Evolutionary conservation across 1,284 basidiomycete species (phyloP).

Genomic region (Microbotryum saponariae): DNA sequence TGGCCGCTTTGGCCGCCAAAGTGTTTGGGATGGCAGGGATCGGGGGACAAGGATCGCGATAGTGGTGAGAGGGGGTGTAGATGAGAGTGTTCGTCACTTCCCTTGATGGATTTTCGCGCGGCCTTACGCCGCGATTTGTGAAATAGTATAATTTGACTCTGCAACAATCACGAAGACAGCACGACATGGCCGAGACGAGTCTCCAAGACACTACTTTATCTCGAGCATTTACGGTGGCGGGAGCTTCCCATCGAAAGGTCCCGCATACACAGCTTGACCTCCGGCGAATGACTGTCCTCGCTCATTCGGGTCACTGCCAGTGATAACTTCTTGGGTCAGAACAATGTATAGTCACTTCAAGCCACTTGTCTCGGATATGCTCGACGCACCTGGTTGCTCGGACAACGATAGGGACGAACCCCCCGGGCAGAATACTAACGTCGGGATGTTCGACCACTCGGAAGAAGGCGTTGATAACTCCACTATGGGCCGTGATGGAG

Average conservation of each 20-base stretch:
- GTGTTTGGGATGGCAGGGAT: constrained; percentile 55
- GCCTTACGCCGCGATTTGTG: too few relatives aligned
- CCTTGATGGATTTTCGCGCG: background rate
- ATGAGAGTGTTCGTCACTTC: background rate
- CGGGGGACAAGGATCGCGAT: background rate
- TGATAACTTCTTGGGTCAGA: too few relatives aligned
- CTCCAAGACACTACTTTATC: too few relatives aligned
- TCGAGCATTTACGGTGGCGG: too few relatives aligned
- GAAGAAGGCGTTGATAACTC: constrained; percentile 40
- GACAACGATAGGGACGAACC: constrained; percentile 30
- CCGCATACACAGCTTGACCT: background rate
- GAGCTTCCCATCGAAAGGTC: background rate
- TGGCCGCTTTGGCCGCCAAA: constrained; percentile 79
- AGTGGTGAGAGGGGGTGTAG: too few relatives aligned
- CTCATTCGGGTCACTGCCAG: background rate
- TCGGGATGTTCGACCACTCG: constrained; percentile 32
- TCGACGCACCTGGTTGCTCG: constrained; percentile 14
- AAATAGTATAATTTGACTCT: too few relatives aligned
- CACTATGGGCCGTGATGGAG: constrained; percentile 46
- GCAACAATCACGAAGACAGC: too few relatives aligned
- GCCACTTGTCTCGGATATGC: background rate
- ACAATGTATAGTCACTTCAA: background rate
- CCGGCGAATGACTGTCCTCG: constrained; percentile 9
- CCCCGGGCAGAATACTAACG: constrained; percentile 35
- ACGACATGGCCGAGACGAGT: too few relatives aligned